Evolutionary conservation across 2,329 filamentous ascomycete species (phyloP), one percentile per base, ranked within the genome.

Genomic region (Epichloe aotearoae): DNA sequence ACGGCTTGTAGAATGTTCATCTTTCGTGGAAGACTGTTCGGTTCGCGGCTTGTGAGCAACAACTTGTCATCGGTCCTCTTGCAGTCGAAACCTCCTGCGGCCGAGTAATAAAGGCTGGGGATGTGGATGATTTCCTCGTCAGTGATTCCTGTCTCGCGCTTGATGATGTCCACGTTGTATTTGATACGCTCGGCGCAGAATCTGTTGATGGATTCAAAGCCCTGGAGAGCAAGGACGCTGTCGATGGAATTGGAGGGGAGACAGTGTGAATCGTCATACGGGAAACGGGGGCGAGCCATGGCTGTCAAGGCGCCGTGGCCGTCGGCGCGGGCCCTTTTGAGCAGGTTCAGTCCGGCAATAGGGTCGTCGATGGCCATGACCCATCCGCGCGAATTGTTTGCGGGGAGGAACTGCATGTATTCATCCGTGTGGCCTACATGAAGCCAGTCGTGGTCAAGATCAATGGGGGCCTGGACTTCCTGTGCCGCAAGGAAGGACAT

Each of bases 391-490:
- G 51, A 40, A 23, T 53, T 63, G 5, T 58, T 47, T 2, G 45
- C 56, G 0, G 61, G 62, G 0, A 63, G 48, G n/a, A 64, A 63
- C 42, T 64, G 62, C 14, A 64, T 50, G 33, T 60, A 58, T 40
- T 63, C 61, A 48, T 62, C 61, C 1, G 56, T 53, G 41, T 63
- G 61, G 4, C 60, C 60, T n/a, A 62, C 51, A 0, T 14, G 5
- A 4, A 64, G 57, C 60, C 59, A 64, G 0, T 42, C 50, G 5
- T 54, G 55, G 45, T 63, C 66, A 0, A 71, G 54, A 1, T 62
- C 38, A 12, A 71, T 53, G 0, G 67, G 63, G 7, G 56, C 52
- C 50, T 71, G 67, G 4, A 60, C 49, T 17, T 61, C 62, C 47
- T 71, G 68, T 1, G 61, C 62, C 0, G 58, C 36, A 1, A 70